phyloP scores from a whole-genome alignment of 371 early-diverging fungal species.

The Mucor saturninus region DNA sequence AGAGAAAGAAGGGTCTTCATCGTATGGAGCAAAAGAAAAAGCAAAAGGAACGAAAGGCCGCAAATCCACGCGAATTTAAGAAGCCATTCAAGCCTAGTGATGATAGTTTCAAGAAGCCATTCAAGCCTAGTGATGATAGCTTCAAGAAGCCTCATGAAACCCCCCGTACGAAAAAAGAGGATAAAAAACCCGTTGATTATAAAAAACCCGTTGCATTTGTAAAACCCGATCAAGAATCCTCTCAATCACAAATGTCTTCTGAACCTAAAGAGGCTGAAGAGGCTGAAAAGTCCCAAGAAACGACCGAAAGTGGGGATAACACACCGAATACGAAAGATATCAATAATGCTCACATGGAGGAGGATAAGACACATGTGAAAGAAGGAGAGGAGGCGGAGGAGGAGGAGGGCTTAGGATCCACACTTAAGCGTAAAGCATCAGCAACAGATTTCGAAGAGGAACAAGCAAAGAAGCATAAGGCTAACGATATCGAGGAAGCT shows the following conservation, averaged over 20 bases:
- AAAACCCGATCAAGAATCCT: not conserved
- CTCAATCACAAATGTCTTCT: not conserved
- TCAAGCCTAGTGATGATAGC: not conserved
- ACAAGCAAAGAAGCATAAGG: constrained; percentile 15
- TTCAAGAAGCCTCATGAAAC: not conserved
- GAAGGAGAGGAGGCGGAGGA: not conserved
- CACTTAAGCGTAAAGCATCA: constrained; percentile 23
- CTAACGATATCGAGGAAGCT: not conserved
- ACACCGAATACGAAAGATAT: no score
- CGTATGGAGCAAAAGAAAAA: constrained; percentile 30
- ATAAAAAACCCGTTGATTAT: not conserved
- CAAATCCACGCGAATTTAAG: not conserved
- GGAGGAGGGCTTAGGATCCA: not conserved
- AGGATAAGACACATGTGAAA: not conserved
- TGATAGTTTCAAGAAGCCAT: not conserved
- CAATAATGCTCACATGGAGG: no score
- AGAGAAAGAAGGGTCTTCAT: constrained; percentile 39
- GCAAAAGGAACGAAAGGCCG: constrained; percentile 7
- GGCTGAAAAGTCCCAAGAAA: no score
- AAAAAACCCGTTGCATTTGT: not conserved
- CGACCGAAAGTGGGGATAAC: no score
- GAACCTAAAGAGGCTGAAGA: no score
- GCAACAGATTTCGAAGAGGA: not conserved
- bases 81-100: not conserved
- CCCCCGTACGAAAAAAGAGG: no score